Conservation (phyloP, 179 eudicot genomes). For the Silene coronaria region DNA sequence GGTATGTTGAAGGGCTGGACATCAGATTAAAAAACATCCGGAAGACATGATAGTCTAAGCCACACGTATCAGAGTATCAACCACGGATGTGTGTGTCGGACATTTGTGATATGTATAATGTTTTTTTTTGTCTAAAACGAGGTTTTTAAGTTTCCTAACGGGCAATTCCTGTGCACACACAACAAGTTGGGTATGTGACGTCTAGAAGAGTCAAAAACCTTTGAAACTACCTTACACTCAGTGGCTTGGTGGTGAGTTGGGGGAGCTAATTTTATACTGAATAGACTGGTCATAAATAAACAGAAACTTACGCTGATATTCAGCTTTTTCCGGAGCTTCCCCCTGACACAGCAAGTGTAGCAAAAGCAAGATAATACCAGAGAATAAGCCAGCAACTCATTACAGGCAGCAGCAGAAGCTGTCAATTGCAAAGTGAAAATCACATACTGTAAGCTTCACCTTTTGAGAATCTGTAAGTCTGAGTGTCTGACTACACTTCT, state of each 20-base stretch:
- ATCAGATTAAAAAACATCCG: not conserved
- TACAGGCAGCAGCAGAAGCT: constrained; percentile 93
- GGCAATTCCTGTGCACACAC: too few species aligned
- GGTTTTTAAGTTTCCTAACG: too few species aligned
- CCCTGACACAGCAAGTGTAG: constrained; percentile 89
- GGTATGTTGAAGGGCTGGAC: not conserved
- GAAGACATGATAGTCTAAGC: too few species aligned
- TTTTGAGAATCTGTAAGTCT: not conserved
- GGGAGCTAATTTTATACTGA: not conserved
- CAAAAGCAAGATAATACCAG: constrained; percentile 92
- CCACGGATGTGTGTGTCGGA: not conserved
- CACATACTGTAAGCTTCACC: constrained; percentile 6
- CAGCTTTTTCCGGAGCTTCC: constrained; percentile 75
- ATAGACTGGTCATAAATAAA: not conserved
- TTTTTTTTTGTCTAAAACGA: too few species aligned
- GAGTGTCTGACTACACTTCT: not conserved
- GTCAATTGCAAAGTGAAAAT: constrained; percentile 19
- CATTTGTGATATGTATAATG: too few species aligned
- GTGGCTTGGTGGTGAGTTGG: not conserved
- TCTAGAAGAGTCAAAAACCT: too few species aligned
- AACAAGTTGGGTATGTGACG: too few species aligned
- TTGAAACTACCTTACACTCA: too few species aligned
- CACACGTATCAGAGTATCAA: not conserved
- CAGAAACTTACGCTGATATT: constrained; percentile 56
- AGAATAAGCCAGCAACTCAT: constrained; percentile 82